phyloP scores from a whole-genome alignment of 2,329 filamentous ascomycete genomes.

The Claviceps humidiphila region DNA sequence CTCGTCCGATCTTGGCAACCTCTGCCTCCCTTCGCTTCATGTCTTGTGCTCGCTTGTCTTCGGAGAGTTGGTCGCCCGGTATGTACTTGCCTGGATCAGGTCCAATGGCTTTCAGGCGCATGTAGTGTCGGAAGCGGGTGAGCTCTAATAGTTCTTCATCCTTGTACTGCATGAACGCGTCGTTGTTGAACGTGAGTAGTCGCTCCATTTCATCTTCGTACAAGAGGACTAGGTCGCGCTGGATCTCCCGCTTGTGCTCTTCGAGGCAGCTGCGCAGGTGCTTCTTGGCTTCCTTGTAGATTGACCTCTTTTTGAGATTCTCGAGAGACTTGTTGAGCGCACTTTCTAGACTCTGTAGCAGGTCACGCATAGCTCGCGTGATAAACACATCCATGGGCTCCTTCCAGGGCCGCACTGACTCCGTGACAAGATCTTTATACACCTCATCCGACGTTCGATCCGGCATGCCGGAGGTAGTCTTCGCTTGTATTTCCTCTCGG shows the following conservation, averaged over 20 bases:
- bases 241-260: conserved; percentile 22
- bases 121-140: conserved; percentile 33
- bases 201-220: conserved; percentile 40
- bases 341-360: conserved; percentile 31
- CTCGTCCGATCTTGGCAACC: conserved; percentile 35
- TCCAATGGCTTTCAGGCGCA: conserved; percentile 30
- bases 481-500: conserved; percentile 37
- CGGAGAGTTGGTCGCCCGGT: conserved; percentile 22
- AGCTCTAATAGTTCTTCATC: conserved; percentile 33
- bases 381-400: conserved; percentile 37
- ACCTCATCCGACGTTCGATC: conserved; percentile 46
- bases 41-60: conserved; percentile 34
- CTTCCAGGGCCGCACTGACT: conserved; percentile 47
- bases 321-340: conserved; percentile 36
- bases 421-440: conserved; percentile 41
- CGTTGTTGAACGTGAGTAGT: conserved; percentile 44
- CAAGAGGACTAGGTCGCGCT: conserved; percentile 26
- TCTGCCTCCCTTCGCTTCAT: conserved; percentile 28
- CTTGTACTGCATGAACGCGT: conserved; percentile 32
- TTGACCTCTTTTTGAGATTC: conserved; percentile 30
- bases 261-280: conserved; percentile 32
- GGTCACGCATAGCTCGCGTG: conserved; percentile 30
- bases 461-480: conserved; percentile 43
- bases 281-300: conserved; percentile 34
- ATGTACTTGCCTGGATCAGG: conserved; percentile 12